These are phyloP conservation scores for Trametes versicolor DNA, from an alignment of 1,284 basidiomycete genomes.

Conservation along the genomic window DNA sequence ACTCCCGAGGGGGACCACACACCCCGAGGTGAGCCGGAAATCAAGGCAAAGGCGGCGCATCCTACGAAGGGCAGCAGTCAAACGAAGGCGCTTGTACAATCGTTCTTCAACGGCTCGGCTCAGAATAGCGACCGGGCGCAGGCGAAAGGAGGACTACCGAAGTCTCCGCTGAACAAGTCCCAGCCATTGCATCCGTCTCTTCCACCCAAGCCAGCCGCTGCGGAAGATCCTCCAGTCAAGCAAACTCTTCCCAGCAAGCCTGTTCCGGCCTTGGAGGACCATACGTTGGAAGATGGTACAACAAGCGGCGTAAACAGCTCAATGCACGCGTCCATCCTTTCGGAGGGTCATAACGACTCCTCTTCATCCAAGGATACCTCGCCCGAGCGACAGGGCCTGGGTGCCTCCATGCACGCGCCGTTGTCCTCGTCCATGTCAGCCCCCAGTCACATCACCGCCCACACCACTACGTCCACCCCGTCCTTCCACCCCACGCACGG, in stretches of 20 bases:
- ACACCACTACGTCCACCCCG: slow-evolving; percentile 39
- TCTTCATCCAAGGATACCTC: slow-evolving; percentile 22
- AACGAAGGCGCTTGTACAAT: slow-evolving; percentile 2
- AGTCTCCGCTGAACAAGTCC: slow-evolving; percentile 26
- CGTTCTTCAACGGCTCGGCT: neutral
- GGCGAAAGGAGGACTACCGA: slow-evolving; percentile 3
- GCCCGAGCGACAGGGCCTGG: slow-evolving; percentile 39
- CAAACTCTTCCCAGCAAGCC: slow-evolving; percentile 17
- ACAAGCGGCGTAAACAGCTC: slow-evolving; percentile 35
- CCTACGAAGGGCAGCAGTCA: slow-evolving; percentile 4
- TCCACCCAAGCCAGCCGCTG: slow-evolving; percentile 55
- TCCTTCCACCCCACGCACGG: slow-evolving; percentile 52
- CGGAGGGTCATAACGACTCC: slow-evolving; percentile 2
- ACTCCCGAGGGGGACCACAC: slow-evolving; percentile 18
- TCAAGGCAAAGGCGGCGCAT: neutral
- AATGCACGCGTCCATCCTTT: slow-evolving; percentile 27
- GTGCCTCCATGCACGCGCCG: slow-evolving; percentile 61
- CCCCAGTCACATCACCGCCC: slow-evolving; percentile 46
- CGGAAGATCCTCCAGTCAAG: slow-evolving; percentile 35
- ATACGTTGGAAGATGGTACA: slow-evolving; percentile 34
- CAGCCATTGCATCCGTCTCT: slow-evolving; percentile 55
- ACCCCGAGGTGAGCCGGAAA: slow-evolving; percentile 9
- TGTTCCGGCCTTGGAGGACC: slow-evolving; percentile 17
- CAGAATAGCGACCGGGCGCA: slow-evolving; percentile 6
- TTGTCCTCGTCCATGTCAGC: slow-evolving; percentile 42